Evolutionary conservation across 768 basidiomycete species (phyloP), one percentile per base, ranked within the genome.

Genomic region (Tricholoma saponaceum): DNA sequence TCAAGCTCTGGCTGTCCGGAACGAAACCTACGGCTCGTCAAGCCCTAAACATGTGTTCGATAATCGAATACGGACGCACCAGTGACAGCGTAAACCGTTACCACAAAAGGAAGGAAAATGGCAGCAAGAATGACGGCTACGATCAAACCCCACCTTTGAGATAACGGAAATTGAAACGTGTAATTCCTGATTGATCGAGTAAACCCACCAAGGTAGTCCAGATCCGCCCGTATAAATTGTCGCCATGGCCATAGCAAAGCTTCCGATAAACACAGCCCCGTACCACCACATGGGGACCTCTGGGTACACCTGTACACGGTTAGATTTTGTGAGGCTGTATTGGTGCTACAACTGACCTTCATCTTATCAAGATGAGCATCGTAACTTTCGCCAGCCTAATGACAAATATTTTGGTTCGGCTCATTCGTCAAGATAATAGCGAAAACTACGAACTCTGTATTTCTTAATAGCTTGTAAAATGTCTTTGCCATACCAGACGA

Each of bases 401-500:
- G 5, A 32, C n/a, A 7, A 20, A 9, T 44, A 5, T 7, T 22
- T n/a, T 12, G 10, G 20, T 13, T 23, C 18, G 43, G 18, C 10
- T 10, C 20, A 44, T 4, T 44, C 4, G n/a, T 20, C 50, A 41
- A 18, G 14, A 16, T 18, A 9, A 33, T n/a, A 20, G 28, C 2
- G 16, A 7, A n/a, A 18, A 5, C 10, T 33, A 33, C 35, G 2
- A 32, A 75, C 76, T 65, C 79, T 69, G 59, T 79, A 76, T 39
- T 72, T 74, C 63, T 66, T 69, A 57, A 81, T 72, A 32, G 79
- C 74, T 2, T 66, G 63, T 25, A 71, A 60, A 33, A 84, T 72
- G 50, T 83, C 80, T 47, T 79, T 74, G 0, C 74, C 76, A 55
- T 84, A 81, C 83, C 82, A 84, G 1, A 84, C 56, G 10, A 77